Base-by-base conservation (phyloP, 164 flowering plant genomes). In the Vitis rupestris region DNA sequence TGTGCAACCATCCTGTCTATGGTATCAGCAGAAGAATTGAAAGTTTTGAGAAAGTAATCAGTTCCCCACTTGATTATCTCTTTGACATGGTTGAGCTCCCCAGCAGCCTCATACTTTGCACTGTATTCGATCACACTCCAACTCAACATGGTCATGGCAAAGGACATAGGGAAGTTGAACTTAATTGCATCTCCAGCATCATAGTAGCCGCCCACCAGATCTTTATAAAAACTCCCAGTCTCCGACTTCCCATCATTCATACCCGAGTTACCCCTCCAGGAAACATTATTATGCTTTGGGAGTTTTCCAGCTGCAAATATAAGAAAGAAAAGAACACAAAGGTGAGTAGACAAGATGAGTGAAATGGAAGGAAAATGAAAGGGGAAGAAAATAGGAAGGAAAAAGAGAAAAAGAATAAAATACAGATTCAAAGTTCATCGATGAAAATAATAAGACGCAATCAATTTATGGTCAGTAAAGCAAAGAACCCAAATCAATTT, bases 151-250 rank as follows among this genome's bases (percentile, higher is more conserved):
- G 99, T 95, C 89, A 95, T 84, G 65, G 99, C 84, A 78, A 86
- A 95, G 29, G 98, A 78, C 14, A 53, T 13, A n/a, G 98, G 98
- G 75, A 91, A 93, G 66, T 91, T 83, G 85, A 95, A 95, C 79
- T 95, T 95, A 76, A 93, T 91, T 4, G 97, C 90, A 82, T 95
- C 98, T 12, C 97, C 99, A 1, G 99, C 98, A 74, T 95, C 99
- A 71, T 93, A 93, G 65, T 72, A 95, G 6, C 99, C 99, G 61
- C 98, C 99, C 1, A 83, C 82, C n/a, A 95, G 82, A 82, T 87
- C 86, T 71, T 86, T 91, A 7, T 75, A 71, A 19, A 82, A 16
- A 50, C 85, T 61, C 12, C 76, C 49, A 0, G 73, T 0, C 52
- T 81, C 84, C 3, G 86, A 70, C 30, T 85, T 72, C 8, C 99